phyloP scores from a whole-genome alignment of 495 filamentous ascomycete genomes.

The Chaetomidium leptoderma region DNA sequence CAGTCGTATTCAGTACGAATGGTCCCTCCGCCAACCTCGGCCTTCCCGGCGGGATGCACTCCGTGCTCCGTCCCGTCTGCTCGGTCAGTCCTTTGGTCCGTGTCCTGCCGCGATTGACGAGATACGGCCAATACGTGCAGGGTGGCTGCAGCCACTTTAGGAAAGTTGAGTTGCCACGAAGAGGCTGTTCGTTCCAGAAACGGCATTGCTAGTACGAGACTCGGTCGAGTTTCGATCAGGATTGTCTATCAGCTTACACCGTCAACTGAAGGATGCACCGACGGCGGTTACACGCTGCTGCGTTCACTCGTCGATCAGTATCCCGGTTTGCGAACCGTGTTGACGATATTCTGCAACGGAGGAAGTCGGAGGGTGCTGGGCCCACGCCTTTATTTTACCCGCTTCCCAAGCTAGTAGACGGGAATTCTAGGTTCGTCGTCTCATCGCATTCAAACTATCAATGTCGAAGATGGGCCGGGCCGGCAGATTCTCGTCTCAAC shows the following conservation, averaged over 20 bases:
- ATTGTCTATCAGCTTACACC: too few species aligned
- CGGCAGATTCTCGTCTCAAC: conserved; percentile 1
- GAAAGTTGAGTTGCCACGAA: too few species aligned
- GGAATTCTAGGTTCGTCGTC: neutral
- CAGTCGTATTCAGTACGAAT: neutral
- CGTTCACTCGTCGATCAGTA: neutral
- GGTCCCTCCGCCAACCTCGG: neutral
- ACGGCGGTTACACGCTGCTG: too few species aligned
- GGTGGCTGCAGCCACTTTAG: too few species aligned
- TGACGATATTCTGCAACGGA: neutral
- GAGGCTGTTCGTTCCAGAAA: too few species aligned
- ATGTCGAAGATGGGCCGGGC: neutral
- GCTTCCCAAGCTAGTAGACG: neutral
- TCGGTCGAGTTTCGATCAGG: too few species aligned
- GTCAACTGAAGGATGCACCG: too few species aligned
- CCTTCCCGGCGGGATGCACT: neutral
- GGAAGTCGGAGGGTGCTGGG: neutral
- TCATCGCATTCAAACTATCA: neutral
- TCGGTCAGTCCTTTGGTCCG: too few species aligned
- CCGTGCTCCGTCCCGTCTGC: neutral
- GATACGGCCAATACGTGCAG: too few species aligned
- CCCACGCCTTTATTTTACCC: neutral
- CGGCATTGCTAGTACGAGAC: too few species aligned
- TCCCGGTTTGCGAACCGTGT: neutral
- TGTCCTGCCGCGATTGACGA: too few species aligned